Evolutionary conservation across 441 rosid species (phyloP).

Genomic region (Daphne laureola): DNA sequence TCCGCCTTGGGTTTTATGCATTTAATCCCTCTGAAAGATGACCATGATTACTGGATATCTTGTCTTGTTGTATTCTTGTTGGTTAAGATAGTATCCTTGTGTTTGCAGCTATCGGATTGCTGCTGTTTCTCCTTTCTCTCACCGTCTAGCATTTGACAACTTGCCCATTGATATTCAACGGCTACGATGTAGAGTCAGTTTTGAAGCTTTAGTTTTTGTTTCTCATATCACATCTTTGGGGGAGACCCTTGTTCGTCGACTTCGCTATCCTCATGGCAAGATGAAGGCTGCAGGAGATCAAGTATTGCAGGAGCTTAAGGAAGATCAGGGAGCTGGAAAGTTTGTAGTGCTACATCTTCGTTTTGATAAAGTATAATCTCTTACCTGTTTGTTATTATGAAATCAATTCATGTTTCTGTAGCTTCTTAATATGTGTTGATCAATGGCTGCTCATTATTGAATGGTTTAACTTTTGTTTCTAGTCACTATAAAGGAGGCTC

Average conservation of each 20-base stretch:
- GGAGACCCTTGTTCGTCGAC: slow-evolving; percentile 42
- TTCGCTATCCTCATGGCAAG: slow-evolving; percentile 30
- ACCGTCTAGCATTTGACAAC: slow-evolving; percentile 57
- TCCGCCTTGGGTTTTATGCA: no score
- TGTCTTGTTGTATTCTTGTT: no score
- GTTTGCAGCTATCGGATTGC: slow-evolving; percentile 53
- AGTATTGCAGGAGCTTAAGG: slow-evolving; percentile 26
- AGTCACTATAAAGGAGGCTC: no score
- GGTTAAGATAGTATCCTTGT: background rate
- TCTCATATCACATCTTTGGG: slow-evolving; percentile 40
- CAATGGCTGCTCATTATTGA: no score
- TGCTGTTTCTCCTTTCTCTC: slow-evolving; percentile 70
- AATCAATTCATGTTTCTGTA: slow-evolving; percentile 2
- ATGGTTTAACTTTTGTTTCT: no score
- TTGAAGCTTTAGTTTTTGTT: slow-evolving; percentile 50
- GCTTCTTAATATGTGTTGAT: slow-evolving; percentile 1
- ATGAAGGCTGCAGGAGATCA: slow-evolving; percentile 27
- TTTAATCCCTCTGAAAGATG: no score
- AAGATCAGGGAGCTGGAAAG: slow-evolving; percentile 39
- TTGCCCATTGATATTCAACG: slow-evolving; percentile 48
- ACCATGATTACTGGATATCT: no score
- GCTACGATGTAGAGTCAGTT: slow-evolving; percentile 66
- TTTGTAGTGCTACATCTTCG: slow-evolving; percentile 65
- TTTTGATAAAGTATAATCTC: slow-evolving; percentile 50
- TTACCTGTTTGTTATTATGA: slow-evolving; percentile 4